Base-by-base conservation (phyloP, 345 rosid species). In the Mallotus nudiflorus region DNA sequence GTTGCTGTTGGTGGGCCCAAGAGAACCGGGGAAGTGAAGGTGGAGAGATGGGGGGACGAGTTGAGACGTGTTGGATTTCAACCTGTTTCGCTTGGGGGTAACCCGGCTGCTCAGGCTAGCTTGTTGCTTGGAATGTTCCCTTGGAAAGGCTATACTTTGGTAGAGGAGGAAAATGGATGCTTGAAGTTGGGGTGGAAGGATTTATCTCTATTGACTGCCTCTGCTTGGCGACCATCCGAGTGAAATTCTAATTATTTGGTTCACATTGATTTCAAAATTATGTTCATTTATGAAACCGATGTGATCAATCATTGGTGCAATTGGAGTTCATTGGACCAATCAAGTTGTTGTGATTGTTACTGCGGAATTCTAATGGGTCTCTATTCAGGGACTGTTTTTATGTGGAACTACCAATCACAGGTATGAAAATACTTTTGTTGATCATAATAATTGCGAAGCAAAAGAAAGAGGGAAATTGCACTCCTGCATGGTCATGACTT, bases 131-230 rank as follows among this genome's bases (percentile, higher is more conserved):
- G 93, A 11, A 94, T 94, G 97, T 84, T 89, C 65, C 97, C 98
- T 8, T 88, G 98, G 96, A 89, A 88, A 75, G 98, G 98, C 2
- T 94, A 94, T 20, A 89, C 96, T 3, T 71, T 94, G 68, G 91
- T 88, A 20, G 90, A 94, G 82, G 92, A 93, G 82, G 93, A 94
- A 39, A 79, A 77, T 48, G 97, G 96, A 55, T 81, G 86, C 77
- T 75, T 94, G 75, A 92, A 91, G 29, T 79, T 94, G 44, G 98
- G 98, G 5, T 94, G 98, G 98, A 94, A 94, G 84, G 97, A 94
- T 74, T 81, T 94, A 76, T 88, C 97, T 1, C 68, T 94, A 84
- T 69, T 94, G 85, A 91, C 95, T 10, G 98, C 98, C 46, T 89
- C 96, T 0, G 98, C 97, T 0, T 94, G 98, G 98, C 84, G 81